A percentile compares a stretch with the other conserved stretches of the same genome.
Evolutionary conservation across 2,329 filamentous ascomycete genomes (phyloP).

Genomic region (Hypoxylon sp.): DNA sequence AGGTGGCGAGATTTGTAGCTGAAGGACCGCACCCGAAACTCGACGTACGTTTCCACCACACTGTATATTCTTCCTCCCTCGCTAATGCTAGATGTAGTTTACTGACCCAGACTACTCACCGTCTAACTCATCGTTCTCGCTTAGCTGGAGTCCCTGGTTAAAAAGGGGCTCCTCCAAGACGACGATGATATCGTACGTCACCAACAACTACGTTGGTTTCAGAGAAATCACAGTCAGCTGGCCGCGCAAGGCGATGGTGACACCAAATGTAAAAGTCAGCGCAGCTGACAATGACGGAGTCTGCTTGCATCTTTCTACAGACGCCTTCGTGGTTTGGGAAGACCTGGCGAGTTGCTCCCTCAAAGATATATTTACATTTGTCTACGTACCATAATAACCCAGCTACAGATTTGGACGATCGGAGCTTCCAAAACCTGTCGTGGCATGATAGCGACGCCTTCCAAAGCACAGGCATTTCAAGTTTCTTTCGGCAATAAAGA

Average conservation of each 20-base stretch:
- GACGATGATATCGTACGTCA: slow-evolving; percentile 59
- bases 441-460: slow-evolving; percentile 63
- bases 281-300: slow-evolving; percentile 54
- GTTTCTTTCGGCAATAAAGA: slow-evolving; percentile 49
- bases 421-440: slow-evolving; percentile 52
- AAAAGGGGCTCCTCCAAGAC: slow-evolving; percentile 46
- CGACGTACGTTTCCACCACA: slow-evolving; percentile 42
- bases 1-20: slow-evolving; percentile 58
- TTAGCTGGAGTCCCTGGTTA: slow-evolving; percentile 65
- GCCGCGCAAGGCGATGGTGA: slow-evolving; percentile 47
- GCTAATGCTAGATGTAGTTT: slow-evolving; percentile 30
- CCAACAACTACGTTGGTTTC: slow-evolving; percentile 63
- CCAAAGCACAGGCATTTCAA: slow-evolving; percentile 59
- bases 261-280: slow-evolving; percentile 51
- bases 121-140: slow-evolving; percentile 57
- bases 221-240: slow-evolving; percentile 55
- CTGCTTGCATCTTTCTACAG: slow-evolving; percentile 59
- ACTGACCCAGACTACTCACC: slow-evolving; percentile 59
- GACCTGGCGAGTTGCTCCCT: slow-evolving; percentile 52
- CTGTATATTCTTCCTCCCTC: not conserved
- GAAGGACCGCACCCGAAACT: slow-evolving; percentile 53
- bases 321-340: slow-evolving; percentile 66
- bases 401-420: slow-evolving; percentile 53
- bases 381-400: slow-evolving; percentile 16
- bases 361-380: not conserved